Evolutionary conservation across 768 basidiomycete species (phyloP).

Genomic region (Phaffia tasmanica): DNA sequence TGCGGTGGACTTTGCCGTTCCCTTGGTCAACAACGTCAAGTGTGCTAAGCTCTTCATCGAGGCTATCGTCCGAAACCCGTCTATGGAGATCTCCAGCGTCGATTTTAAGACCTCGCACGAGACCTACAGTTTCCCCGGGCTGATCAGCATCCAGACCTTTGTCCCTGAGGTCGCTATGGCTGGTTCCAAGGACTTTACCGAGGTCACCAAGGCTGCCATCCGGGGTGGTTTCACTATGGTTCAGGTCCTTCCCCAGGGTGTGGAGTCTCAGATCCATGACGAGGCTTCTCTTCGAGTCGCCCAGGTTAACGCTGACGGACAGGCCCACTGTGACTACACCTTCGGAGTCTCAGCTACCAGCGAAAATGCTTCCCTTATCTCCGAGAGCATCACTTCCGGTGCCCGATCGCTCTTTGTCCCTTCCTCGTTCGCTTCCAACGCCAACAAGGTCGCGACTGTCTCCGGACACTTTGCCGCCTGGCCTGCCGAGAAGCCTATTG

Average conservation of each 20-base stretch:
- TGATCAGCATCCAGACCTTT: slow-evolving; percentile 79
- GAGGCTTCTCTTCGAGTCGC: slow-evolving; percentile 56
- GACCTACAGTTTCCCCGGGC: slow-evolving; percentile 80
- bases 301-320: slow-evolving; percentile 50
- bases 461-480: slow-evolving; percentile 82
- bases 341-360: slow-evolving; percentile 65
- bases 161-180: slow-evolving; percentile 56
- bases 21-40: slow-evolving; percentile 96
- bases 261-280: slow-evolving; percentile 55
- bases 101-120: slow-evolving; percentile 91
- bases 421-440: slow-evolving; percentile 37
- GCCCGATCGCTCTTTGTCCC: slow-evolving; percentile 81
- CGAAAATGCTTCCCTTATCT: slow-evolving; percentile 46
- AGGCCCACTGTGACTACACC: slow-evolving; percentile 78
- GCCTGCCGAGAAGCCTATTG: slow-evolving; percentile 82
- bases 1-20: slow-evolving; percentile 97
- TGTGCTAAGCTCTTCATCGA: slow-evolving; percentile 93
- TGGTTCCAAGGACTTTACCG: slow-evolving; percentile 51
- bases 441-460: slow-evolving; percentile 55
- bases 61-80: slow-evolving; percentile 59
- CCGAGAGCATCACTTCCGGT: slow-evolving; percentile 63
- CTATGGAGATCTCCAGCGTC: slow-evolving; percentile 75
- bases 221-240: slow-evolving; percentile 82
- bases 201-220: slow-evolving; percentile 68
- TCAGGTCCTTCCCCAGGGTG: slow-evolving; percentile 63